Evolutionary conservation across 495 filamentous ascomycete species (phyloP).

Genomic region (Neurospora sp.): DNA sequence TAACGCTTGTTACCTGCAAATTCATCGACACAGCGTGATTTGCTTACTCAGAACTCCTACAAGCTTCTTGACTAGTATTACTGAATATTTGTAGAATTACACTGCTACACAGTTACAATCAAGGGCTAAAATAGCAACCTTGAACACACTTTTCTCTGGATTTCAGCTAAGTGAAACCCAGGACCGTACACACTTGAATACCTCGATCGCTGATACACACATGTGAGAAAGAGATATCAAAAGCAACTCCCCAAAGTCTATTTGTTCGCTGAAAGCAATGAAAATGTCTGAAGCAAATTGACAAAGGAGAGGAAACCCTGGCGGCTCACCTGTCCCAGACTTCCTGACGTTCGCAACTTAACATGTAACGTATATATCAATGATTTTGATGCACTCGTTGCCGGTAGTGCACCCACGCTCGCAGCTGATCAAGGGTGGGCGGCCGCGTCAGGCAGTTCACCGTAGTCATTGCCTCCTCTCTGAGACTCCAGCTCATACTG

Average conservation of each 20-base stretch:
- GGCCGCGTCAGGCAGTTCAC: slow-evolving; percentile 18
- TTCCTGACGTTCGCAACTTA: not conserved
- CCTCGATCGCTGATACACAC: not conserved
- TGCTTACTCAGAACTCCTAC: not conserved
- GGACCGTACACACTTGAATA: not conserved
- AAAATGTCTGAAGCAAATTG: not conserved
- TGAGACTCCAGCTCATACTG: slow-evolving; percentile 14
- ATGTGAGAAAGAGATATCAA: not conserved
- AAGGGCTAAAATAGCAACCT: not conserved
- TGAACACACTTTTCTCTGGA: not conserved
- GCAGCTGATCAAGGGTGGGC: not conserved
- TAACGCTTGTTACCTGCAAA: not conserved
- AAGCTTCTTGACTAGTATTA: not conserved
- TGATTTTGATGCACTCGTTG: not conserved
- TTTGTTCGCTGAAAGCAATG: not conserved
- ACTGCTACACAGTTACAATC: not conserved
- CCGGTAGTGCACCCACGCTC: not conserved
- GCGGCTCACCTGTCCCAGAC: not conserved
- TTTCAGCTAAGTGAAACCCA: not conserved
- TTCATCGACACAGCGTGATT: not conserved
- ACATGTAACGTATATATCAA: not conserved
- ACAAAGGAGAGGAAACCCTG: not conserved
- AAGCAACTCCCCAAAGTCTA: not conserved
- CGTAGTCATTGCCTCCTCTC: slow-evolving; percentile 11
- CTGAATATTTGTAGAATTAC: not conserved